phyloP scores from a whole-genome alignment of 495 filamentous ascomycete species.

The Penicillium coffeae region DNA sequence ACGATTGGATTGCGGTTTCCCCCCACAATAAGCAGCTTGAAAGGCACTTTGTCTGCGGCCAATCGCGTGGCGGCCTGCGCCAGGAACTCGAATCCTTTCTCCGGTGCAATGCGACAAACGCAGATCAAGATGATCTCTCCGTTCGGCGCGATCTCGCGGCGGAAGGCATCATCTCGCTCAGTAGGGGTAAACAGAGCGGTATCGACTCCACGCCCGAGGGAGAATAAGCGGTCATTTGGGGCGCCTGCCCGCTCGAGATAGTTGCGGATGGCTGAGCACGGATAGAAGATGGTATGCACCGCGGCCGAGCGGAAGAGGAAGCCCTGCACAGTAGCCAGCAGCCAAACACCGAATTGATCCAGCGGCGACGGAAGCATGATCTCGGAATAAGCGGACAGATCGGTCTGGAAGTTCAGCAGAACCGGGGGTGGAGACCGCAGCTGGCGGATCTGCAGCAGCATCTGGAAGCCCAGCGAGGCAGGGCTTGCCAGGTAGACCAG shows the following conservation, averaged over 20 bases:
- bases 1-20: conserved; percentile 58
- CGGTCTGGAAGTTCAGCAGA: conserved; percentile 63
- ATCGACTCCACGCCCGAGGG: conserved; percentile 59
- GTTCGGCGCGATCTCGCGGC: conserved; percentile 48
- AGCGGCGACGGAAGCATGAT: conserved; percentile 58
- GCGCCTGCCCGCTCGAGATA: conserved; percentile 52
- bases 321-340: conserved; percentile 53
- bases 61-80: conserved; percentile 46
- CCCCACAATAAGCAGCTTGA: conserved; percentile 59
- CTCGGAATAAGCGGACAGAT: conserved; percentile 58
- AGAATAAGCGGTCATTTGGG: conserved; percentile 45
- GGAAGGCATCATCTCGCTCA: conserved; percentile 41
- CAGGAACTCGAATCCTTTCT: conserved; percentile 64
- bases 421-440: conserved; percentile 48
- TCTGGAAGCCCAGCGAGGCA: conserved; percentile 60
- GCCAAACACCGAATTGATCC: conserved; percentile 49
- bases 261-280: conserved; percentile 49
- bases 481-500: conserved; percentile 63
- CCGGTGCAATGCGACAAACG: conserved; percentile 57
- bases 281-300: conserved; percentile 60
- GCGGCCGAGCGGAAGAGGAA: conserved; percentile 54
- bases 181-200: conserved; percentile 51
- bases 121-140: conserved; percentile 57
- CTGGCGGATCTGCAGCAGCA: conserved; percentile 56
- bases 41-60: conserved; percentile 48